Conservation (phyloP, 1,284 basidiomycete genomes). For the Anthracocystis walkeri region DNA sequence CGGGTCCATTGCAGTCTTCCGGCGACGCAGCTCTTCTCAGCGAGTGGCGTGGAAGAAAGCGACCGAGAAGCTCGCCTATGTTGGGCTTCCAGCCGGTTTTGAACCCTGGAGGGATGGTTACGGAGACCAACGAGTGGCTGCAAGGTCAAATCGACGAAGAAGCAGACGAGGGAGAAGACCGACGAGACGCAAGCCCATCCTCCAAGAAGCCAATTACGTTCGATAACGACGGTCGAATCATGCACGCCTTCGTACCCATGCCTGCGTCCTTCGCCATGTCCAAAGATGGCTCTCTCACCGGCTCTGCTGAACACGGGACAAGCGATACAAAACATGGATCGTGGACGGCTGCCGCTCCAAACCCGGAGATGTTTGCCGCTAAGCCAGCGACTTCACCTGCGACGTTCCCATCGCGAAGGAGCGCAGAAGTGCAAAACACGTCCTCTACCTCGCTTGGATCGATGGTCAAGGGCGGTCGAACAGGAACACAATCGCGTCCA, state of each 20-base stretch:
- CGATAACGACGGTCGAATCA: slow-evolving; percentile 22
- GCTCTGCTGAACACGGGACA: slow-evolving; percentile 21
- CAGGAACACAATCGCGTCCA: slow-evolving; percentile 25
- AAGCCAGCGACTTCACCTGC: slow-evolving; percentile 11
- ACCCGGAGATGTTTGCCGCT: slow-evolving; percentile 18
- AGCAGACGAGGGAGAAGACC: slow-evolving; percentile 8
- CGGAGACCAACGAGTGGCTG: slow-evolving; percentile 23
- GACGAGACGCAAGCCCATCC: slow-evolving; percentile 1
- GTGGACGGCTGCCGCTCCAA: slow-evolving; percentile 28
- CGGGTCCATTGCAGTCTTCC: background rate
- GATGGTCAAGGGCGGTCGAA: slow-evolving; percentile 17
- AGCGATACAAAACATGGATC: slow-evolving; percentile 42
- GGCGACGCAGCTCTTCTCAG: slow-evolving; percentile 8
- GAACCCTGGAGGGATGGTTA: slow-evolving; percentile 17
- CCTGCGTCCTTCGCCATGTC: slow-evolving; percentile 28
- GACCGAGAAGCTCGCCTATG: slow-evolving; percentile 36
- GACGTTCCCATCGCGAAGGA: slow-evolving; percentile 9
- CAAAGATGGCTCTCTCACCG: slow-evolving; percentile 19
- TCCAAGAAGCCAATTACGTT: slow-evolving; percentile 10
- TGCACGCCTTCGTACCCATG: slow-evolving; percentile 32
- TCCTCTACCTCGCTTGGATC: slow-evolving; percentile 33
- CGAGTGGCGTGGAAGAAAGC: slow-evolving; percentile 31
- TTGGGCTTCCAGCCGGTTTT: slow-evolving; percentile 7
- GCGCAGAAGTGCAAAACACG: slow-evolving; percentile 12
- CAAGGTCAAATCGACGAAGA: slow-evolving; percentile 25